Evolutionary conservation across 2,329 filamentous ascomycete genomes (phyloP).

Genomic region (Colletotrichum echinochloae): DNA sequence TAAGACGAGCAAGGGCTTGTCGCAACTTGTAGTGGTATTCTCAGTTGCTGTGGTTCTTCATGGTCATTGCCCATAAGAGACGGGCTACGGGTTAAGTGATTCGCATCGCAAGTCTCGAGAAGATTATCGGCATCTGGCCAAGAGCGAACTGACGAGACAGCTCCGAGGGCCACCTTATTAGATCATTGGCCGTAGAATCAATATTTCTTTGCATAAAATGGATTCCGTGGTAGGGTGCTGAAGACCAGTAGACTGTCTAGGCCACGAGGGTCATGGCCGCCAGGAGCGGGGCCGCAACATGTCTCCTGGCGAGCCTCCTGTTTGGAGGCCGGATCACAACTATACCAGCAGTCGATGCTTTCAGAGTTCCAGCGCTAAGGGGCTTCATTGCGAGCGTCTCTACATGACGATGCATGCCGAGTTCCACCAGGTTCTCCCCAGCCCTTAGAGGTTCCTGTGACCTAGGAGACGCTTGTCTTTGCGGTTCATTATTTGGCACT

Average conservation of each 20-base stretch:
- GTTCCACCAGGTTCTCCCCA: background rate
- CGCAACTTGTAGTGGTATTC: too few species aligned
- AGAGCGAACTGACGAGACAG: background rate
- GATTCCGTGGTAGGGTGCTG: background rate
- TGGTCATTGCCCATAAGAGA: background rate
- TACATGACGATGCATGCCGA: background rate
- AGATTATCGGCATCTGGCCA: background rate
- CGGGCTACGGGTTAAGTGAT: background rate
- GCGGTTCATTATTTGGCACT: background rate
- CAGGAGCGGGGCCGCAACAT: background rate
- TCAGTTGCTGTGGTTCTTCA: background rate
- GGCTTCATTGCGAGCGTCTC: background rate
- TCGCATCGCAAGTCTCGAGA: background rate
- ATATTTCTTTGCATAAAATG: background rate
- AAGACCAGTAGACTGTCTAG: background rate
- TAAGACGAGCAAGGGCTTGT: background rate
- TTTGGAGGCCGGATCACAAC: background rate
- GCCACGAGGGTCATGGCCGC: background rate
- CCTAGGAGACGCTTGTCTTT: too few species aligned
- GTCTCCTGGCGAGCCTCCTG: background rate
- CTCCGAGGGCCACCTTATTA: background rate
- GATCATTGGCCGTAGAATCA: too few species aligned
- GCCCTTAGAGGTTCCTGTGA: too few species aligned
- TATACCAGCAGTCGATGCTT: background rate
- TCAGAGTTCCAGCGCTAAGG: background rate